These are phyloP conservation scores for Diaporthe sp. DNA, from an alignment of 2,329 filamentous ascomycete genomes.

Conservation along the genomic window DNA sequence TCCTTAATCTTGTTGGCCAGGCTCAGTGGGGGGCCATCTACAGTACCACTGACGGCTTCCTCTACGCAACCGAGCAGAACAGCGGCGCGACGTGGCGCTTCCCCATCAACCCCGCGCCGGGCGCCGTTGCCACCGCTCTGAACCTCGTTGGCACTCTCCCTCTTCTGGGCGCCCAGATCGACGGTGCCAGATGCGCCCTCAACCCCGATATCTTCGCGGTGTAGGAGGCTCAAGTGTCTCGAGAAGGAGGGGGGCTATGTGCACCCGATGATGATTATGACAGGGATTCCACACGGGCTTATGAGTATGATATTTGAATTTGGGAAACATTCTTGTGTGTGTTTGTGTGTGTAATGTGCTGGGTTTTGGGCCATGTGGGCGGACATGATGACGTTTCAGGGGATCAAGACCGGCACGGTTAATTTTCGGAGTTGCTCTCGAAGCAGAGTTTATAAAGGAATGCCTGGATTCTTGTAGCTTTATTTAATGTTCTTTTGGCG, in stretches of 20 bases:
- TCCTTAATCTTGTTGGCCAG: not conserved
- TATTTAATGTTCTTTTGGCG: slow-evolving; percentile 12
- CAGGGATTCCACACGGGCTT: not conserved
- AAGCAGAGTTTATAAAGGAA: slow-evolving; percentile 6
- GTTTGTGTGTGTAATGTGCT: not conserved
- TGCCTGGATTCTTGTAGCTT: slow-evolving; percentile 24
- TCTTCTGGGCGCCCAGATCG: not conserved
- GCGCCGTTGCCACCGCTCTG: not conserved
- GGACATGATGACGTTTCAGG: slow-evolving; percentile 6
- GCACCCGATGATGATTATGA: not conserved
- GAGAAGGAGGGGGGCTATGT: no score
- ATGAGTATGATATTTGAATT: not conserved
- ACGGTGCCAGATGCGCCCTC: slow-evolving; percentile 21
- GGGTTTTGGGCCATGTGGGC: not conserved
- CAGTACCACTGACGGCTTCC: slow-evolving; percentile 12
- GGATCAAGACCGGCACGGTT: not conserved
- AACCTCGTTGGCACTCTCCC: not conserved
- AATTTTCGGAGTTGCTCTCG: slow-evolving; percentile 20
- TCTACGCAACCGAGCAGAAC: slow-evolving; percentile 12
- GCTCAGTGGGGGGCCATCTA: slow-evolving; percentile 21
- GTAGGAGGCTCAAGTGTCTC: not conserved
- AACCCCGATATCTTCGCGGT: not conserved
- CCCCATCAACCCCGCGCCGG: not conserved
- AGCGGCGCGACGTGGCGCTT: slow-evolving; percentile 17
- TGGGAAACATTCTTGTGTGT: not conserved